A percentile compares a stretch with the other conserved stretches of the same genome.
Conservation (phyloP, 2,329 filamentous ascomycete genomes). For the Aureobasidium sp. region DNA sequence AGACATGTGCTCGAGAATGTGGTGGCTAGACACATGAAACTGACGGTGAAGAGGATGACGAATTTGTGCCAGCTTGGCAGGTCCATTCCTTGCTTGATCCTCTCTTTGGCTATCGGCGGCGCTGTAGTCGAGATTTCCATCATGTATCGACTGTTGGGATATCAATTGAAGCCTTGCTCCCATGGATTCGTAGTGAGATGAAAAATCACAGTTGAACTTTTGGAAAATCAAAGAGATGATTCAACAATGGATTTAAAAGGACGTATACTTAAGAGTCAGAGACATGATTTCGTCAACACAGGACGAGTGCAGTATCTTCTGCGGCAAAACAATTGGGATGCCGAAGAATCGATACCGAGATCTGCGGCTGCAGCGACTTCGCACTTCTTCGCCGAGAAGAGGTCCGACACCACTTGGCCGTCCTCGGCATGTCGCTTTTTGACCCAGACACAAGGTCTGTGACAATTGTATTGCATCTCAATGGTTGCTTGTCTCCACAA, state of each 20-base stretch:
- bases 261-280: not conserved
- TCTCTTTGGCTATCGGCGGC: not conserved
- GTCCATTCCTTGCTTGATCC: not conserved
- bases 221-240: not conserved
- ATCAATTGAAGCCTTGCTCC: not conserved
- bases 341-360: not conserved
- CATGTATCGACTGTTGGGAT: not conserved
- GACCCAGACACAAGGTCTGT: not conserved
- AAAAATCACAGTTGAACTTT: not conserved
- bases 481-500: not conserved
- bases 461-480: not conserved
- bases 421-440: not conserved
- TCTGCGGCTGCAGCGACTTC: constrained; percentile 6
- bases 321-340: not conserved
- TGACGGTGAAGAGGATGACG: constrained; percentile 59
- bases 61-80: constrained; percentile 40
- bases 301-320: not conserved
- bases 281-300: not conserved
- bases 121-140: not conserved
- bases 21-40: constrained; percentile 65
- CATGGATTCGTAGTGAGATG: not conserved
- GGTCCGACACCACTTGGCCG: not conserved
- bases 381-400: constrained; percentile 3
- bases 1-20: constrained; percentile 67
- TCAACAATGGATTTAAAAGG: not conserved